Evolutionary conservation across 371 early-diverging fungal species (phyloP), one percentile per base, ranked within the genome.

Genomic region (Mucor plumbeus): DNA sequence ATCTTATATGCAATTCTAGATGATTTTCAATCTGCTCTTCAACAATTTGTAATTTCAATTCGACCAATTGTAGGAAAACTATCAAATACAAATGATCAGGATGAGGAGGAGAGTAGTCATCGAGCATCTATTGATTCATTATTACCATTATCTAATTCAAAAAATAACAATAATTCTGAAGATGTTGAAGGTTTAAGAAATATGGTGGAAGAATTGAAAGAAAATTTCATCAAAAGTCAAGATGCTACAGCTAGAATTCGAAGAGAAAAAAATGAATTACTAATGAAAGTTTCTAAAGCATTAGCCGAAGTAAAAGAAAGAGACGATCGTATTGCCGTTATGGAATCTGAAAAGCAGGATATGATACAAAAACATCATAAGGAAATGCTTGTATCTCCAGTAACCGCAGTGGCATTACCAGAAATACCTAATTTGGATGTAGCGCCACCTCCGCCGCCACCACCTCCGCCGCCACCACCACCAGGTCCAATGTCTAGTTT

Each of bases 21-120:
- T 68, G 61, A 83, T 71, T 65, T 80, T 66, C 54, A 77, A 63
- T 53, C 73, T 60, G 72, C 72, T 10, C 34, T 81, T 14, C 71
- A 75, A 33, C 69, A 69, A 39, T 81, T 78, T 56, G 59, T 81
- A n/a, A 57, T 57, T 7, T 79, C 82, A 33, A 80, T 81, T 5
- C 85, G 86, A 38, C 84, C 87, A 17, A 87, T 89, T 69, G 81
- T 85, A 13, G 88, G 89, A 8, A 88, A 88, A 59, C 6, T 75
- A 61, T 54, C 26, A 26, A 26, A 26, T 3, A 26, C 54, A 48
- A 48, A 53, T 53, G 57, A 68, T 35, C 43, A 58, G 9, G 57
- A 62, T 17, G 64, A 61, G 1, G 62, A 61, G n/a, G 41, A 64
- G 8, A 35, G 4, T 21, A 21, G 36, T 33, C 34, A 35, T 34